These are phyloP conservation scores for Rhizoclosmatium sp. DNA, from an alignment of 192 early-diverging fungal species.

Conservation along the genomic window DNA sequence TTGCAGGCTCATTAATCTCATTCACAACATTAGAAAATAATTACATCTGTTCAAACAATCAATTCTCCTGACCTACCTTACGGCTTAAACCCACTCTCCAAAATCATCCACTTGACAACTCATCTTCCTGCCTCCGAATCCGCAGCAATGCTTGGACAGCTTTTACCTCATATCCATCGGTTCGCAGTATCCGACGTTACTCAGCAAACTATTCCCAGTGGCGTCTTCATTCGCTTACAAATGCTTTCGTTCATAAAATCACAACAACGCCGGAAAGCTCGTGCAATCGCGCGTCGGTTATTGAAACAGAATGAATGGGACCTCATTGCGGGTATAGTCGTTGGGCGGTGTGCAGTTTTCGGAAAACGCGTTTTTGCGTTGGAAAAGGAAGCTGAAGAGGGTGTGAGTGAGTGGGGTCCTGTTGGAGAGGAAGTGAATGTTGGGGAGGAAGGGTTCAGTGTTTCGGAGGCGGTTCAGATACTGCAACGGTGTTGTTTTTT, in stretches of 20 bases:
- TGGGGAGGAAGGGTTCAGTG: slow-evolving; percentile 20
- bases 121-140: background rate
- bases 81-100: background rate
- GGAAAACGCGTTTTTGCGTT: background rate
- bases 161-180: background rate
- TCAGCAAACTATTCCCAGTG: too few species aligned
- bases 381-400: background rate
- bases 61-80: background rate
- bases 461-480: background rate
- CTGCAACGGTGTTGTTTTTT: slow-evolving; percentile 1
- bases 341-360: slow-evolving; percentile 16
- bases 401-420: background rate
- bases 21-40: background rate
- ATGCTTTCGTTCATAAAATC: background rate
- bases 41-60: background rate
- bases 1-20: background rate
- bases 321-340: background rate
- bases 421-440: slow-evolving; percentile 16
- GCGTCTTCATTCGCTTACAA: too few species aligned
- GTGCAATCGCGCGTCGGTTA: background rate
- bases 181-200: too few species aligned
- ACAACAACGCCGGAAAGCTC: background rate
- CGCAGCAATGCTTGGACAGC: background rate
- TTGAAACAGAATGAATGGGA: slow-evolving; percentile 1
- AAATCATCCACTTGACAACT: background rate